Percentiles rank a stretch among this genome's conserved stretches.
Evolutionary conservation across 192 early-diverging fungal genomes (phyloP).

Genomic region (Phycomyces blakesleeanus): DNA sequence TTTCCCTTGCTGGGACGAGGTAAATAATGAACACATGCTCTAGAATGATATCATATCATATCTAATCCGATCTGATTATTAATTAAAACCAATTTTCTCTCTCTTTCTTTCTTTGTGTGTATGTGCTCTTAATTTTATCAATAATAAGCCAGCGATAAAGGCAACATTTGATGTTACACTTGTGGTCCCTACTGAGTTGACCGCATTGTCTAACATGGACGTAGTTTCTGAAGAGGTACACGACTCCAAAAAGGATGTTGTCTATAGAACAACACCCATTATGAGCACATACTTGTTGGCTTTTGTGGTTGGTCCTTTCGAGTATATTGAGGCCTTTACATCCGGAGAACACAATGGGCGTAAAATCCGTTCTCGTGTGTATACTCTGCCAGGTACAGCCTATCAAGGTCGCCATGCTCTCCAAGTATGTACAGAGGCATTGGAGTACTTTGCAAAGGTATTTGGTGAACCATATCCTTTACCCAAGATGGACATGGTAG

Average conservation of each 20-base stretch:
- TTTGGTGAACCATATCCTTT: conserved; percentile 91
- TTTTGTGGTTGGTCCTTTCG: conserved; percentile 88
- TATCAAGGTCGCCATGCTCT: conserved; percentile 83
- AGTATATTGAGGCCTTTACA: conserved; percentile 82
- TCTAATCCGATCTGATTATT: too few species aligned
- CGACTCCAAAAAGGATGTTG: too few species aligned
- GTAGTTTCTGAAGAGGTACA: conserved; percentile 75
- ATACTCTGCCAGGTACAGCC: conserved; percentile 74
- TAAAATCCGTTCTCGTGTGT: conserved; percentile 80
- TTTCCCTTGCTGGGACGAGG: conserved; percentile 96
- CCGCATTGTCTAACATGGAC: conserved; percentile 93
- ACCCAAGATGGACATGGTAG: conserved; percentile 85
- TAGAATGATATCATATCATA: too few species aligned
- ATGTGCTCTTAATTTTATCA: too few species aligned
- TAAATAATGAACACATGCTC: conserved; percentile 22
- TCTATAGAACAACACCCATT: too few species aligned
- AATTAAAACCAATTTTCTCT: too few species aligned
- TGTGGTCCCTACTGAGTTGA: conserved; percentile 67
- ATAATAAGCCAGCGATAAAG: too few species aligned
- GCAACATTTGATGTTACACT: conserved; percentile 92
- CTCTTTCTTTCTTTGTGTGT: too few species aligned
- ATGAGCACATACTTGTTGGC: conserved; percentile 96
- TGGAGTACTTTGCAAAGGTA: conserved; percentile 86
- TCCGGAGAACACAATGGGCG: conserved; percentile 61
- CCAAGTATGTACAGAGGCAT: conserved; percentile 64